phyloP scores from a whole-genome alignment of 805 yeast species.

The Diddensiella santjacobensis region DNA sequence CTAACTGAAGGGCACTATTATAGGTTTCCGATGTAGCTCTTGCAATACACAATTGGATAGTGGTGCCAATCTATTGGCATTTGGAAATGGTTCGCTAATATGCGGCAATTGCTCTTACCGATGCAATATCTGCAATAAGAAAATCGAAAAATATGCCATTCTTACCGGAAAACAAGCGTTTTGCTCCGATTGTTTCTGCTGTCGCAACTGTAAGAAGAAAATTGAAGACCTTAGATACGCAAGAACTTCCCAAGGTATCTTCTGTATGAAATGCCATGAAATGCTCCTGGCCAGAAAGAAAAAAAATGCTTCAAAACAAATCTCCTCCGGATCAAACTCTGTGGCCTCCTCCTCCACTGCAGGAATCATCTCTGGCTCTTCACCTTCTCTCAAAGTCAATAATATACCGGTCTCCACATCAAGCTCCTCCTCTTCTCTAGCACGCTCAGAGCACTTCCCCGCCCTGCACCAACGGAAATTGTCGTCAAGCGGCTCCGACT shows the following conservation, averaged over 20 bases:
- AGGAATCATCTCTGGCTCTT: conserved; percentile 3
- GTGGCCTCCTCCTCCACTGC: conserved; percentile 12
- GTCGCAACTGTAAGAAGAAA: conserved; percentile 79
- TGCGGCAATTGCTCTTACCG: conserved; percentile 91
- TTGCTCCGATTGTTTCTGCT: conserved; percentile 84
- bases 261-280: conserved; percentile 91
- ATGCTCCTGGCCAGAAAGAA: conserved; percentile 71
- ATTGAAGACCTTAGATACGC: conserved; percentile 90
- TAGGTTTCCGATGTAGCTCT: conserved; percentile 72
- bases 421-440: conserved; percentile 5
- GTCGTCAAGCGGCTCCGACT: neutral
- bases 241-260: conserved; percentile 85
- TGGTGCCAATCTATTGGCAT: conserved; percentile 81
- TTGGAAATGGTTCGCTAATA: conserved; percentile 88
- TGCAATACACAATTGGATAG: conserved; percentile 78
- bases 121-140: conserved; percentile 78
- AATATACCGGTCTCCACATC: conserved; percentile 3
- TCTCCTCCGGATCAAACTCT: conserved; percentile 10
- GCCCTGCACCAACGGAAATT: conserved; percentile 2
- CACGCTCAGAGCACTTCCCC: conserved; percentile 2
- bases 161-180: conserved; percentile 94
- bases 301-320: conserved; percentile 33
- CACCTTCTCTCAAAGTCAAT: neutral
- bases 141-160: conserved; percentile 90
- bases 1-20: conserved; percentile 11